These are phyloP conservation scores for Crithidia acanthocephali DNA, from an alignment of 208 protist genomes.

Conservation along the genomic window DNA sequence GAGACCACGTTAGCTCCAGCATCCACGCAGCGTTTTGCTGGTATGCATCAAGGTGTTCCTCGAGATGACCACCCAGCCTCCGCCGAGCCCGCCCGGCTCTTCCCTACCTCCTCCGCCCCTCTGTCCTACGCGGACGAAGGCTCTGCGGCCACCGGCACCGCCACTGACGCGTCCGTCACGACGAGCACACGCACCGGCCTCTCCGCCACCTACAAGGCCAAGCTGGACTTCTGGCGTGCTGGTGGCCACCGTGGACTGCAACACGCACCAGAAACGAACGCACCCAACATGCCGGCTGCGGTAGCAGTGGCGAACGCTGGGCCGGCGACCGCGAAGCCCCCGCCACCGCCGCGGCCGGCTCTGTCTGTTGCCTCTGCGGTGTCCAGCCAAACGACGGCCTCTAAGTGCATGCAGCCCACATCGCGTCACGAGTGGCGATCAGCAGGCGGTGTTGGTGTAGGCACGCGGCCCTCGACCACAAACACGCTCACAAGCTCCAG, in stretches of 20 bases:
- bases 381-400: slow-evolving; percentile 8
- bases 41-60: too few species aligned
- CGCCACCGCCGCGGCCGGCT: not conserved
- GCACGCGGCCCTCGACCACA: not conserved
- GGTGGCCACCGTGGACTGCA: not conserved
- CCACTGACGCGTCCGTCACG: not conserved
- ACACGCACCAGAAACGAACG: not conserved
- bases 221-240: slow-evolving; percentile 15
- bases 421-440: not conserved
- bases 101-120: not conserved
- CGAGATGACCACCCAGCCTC: too few species aligned
- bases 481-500: slow-evolving; percentile 15
- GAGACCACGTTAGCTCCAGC: not conserved
- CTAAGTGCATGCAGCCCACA: not conserved
- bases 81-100: not conserved
- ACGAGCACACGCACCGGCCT: not conserved
- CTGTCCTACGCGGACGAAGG: not conserved
- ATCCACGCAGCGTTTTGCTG: not conserved
- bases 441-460: not conserved
- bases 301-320: not conserved
- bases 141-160: not conserved
- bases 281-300: not conserved
- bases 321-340: not conserved
- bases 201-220: slow-evolving; percentile 22
- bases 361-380: not conserved